Percentiles rank a stretch among this genome's conserved stretches.
These are phyloP conservation scores for Myxozyma vanderwaltii DNA, from an alignment of 805 yeast species.

Conservation along the genomic window DNA sequence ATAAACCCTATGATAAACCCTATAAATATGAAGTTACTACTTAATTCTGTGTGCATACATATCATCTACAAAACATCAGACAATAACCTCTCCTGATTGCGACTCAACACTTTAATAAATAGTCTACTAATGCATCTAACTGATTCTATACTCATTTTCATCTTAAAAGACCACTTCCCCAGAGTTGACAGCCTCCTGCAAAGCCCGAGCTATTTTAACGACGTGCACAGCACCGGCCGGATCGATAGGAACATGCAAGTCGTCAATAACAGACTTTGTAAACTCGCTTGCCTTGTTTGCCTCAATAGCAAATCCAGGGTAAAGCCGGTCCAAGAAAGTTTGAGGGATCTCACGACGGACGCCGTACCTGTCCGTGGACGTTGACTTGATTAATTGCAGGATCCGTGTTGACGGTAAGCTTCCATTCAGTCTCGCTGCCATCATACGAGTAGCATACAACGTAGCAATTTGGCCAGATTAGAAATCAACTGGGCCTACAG, in stretches of 20 bases:
- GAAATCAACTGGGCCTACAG: constrained; percentile 35
- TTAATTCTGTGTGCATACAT: too few relatives aligned
- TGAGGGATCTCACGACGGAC: constrained; percentile 32
- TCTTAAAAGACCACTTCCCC: constrained; percentile 16
- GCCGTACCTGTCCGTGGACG: constrained; percentile 32
- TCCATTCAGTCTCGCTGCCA: constrained; percentile 36
- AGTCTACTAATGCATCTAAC: too few relatives aligned
- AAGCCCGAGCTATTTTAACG: constrained; percentile 20
- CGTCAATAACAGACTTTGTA: constrained; percentile 23
- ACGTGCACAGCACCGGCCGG: constrained; percentile 21
- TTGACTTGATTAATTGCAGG: constrained; percentile 28
- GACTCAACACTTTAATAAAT: too few relatives aligned
- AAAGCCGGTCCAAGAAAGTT: constrained; percentile 33
- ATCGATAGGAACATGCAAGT: constrained; percentile 29
- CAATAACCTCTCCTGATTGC: too few relatives aligned
- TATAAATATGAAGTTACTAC: too few relatives aligned
- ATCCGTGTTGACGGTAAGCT: constrained; percentile 31
- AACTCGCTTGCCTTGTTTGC: constrained; percentile 25
- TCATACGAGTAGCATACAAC: constrained; percentile 34
- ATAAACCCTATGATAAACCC: neutral
- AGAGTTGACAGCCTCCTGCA: constrained; percentile 17
- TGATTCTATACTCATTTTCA: constrained; percentile 7
- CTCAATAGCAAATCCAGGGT: constrained; percentile 31
- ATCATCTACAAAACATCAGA: too few relatives aligned
- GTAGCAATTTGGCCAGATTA: constrained; percentile 31